Evolutionary conservation across 2,329 filamentous ascomycete species (phyloP).

Genomic region (Capronia coronata): DNA sequence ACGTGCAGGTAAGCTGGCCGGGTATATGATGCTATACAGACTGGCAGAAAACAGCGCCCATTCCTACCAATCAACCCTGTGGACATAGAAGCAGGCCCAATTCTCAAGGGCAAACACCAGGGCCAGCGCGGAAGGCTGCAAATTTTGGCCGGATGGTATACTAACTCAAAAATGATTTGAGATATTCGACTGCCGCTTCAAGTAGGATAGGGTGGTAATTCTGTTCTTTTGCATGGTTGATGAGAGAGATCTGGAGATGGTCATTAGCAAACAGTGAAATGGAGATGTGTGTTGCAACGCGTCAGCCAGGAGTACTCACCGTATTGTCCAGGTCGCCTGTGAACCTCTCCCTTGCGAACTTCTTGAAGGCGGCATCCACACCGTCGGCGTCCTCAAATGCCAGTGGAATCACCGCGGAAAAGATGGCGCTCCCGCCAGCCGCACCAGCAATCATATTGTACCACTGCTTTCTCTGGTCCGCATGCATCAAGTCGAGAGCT

Average conservation of each 20-base stretch:
- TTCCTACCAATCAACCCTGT: neutral
- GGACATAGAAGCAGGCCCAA: neutral
- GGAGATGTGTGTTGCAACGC: neutral
- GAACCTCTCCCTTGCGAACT: slow-evolving; percentile 24
- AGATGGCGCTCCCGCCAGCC: slow-evolving; percentile 26
- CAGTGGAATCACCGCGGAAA: slow-evolving; percentile 25
- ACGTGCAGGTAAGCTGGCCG: too few species aligned
- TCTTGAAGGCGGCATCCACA: slow-evolving; percentile 25
- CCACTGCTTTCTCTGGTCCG: slow-evolving; percentile 25
- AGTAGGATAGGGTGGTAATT: slow-evolving; percentile 19
- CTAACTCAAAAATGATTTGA: slow-evolving; percentile 8
- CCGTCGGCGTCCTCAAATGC: slow-evolving; percentile 20
- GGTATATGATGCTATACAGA: neutral
- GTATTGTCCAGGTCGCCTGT: slow-evolving; percentile 6
- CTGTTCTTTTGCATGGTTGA: slow-evolving; percentile 18
- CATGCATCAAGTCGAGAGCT: slow-evolving; percentile 22
- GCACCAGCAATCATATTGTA: slow-evolving; percentile 27
- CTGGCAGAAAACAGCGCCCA: neutral
- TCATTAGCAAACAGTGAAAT: neutral
- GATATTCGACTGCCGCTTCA: slow-evolving; percentile 13
- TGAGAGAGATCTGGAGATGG: slow-evolving; percentile 2
- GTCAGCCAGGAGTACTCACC: slow-evolving; percentile 4
- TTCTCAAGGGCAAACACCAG: neutral
- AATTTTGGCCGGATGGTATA: neutral
- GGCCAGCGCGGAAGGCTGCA: neutral